These are phyloP conservation scores for Alternaria incomplexa DNA, from an alignment of 2,329 filamentous ascomycete species.

Conservation along the genomic window DNA sequence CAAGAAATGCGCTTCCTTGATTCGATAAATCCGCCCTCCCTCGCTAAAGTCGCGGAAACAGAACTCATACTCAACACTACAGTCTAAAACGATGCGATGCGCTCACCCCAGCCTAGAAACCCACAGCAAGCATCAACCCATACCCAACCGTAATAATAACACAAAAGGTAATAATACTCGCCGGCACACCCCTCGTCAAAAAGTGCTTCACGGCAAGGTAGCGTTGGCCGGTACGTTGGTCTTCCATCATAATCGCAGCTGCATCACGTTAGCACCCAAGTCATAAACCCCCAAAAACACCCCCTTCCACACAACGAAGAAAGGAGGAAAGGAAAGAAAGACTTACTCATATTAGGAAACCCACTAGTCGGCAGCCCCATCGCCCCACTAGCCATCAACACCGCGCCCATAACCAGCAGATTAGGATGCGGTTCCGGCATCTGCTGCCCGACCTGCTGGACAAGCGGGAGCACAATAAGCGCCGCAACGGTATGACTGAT, in stretches of 20 bases:
- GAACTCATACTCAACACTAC: no score
- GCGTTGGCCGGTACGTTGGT: conserved; percentile 84
- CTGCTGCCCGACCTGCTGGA: conserved; percentile 79
- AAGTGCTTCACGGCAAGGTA: conserved; percentile 95
- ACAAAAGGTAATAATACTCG: conserved; percentile 78
- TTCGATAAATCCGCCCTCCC: neutral
- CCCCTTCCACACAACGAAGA: no score
- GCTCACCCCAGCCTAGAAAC: conserved; percentile 55
- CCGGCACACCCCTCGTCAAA: conserved; percentile 88
- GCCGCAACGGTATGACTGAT: conserved; percentile 98
- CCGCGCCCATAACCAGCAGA: conserved; percentile 90
- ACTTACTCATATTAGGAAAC: conserved; percentile 98
- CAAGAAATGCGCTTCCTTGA: neutral
- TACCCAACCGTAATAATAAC: conserved; percentile 92
- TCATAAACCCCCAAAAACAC: neutral
- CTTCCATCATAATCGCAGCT: conserved; percentile 99
- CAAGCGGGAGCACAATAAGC: conserved; percentile 89
- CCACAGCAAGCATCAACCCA: conserved; percentile 80
- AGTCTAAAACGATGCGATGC: neutral
- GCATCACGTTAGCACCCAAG: neutral
- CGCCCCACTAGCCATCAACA: conserved; percentile 95
- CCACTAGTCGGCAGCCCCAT: conserved; percentile 96
- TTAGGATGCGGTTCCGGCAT: conserved; percentile 94
- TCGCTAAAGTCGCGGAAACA: neutral
- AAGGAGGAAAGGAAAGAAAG: no score